These are phyloP conservation scores for Scutellaria barbata DNA, from an alignment of 257 asterid genomes.

Conservation along the genomic window DNA sequence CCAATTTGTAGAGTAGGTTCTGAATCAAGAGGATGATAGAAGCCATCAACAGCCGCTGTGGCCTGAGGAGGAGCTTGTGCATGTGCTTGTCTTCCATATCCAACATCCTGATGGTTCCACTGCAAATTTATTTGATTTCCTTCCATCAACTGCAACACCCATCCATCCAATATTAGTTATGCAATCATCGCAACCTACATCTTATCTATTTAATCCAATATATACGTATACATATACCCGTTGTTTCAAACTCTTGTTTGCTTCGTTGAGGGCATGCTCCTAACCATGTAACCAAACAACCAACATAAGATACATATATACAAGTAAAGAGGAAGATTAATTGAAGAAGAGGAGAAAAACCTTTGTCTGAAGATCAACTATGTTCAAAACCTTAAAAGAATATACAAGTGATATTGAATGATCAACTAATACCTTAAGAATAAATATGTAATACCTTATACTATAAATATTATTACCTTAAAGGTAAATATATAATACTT, in stretches of 20 bases:
- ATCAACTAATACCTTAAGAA: too few species aligned
- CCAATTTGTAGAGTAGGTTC: conserved; percentile 97
- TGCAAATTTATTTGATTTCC: conserved; percentile 76
- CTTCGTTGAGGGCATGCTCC: conserved; percentile 96
- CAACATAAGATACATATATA: not conserved
- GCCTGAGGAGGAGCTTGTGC: conserved; percentile 65
- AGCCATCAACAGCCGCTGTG: conserved; percentile 64
- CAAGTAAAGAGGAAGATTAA: not conserved
- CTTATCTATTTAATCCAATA: too few species aligned
- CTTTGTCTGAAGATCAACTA: conserved; percentile 91
- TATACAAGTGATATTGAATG: too few species aligned
- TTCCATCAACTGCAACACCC: conserved; percentile 79
- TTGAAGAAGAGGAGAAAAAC: conserved; percentile 36
- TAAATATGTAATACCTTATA: too few species aligned
- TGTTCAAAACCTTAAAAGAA: too few species aligned
- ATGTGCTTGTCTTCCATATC: conserved; percentile 74
- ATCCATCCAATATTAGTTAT: not conserved
- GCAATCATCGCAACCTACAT: too few species aligned
- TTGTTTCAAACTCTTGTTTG: conserved; percentile 82
- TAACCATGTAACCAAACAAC: conserved; percentile 39
- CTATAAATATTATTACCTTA: too few species aligned
- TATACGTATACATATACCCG: conserved; percentile 57
- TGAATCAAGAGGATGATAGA: conserved; percentile 83
- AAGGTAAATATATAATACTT: too few species aligned
- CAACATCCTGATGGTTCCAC: conserved; percentile 84